Percentiles rank a stretch among this genome's conserved stretches.
Conservation (phyloP, 2,329 filamentous ascomycete genomes). For the Paecilomyces variotii region DNA sequence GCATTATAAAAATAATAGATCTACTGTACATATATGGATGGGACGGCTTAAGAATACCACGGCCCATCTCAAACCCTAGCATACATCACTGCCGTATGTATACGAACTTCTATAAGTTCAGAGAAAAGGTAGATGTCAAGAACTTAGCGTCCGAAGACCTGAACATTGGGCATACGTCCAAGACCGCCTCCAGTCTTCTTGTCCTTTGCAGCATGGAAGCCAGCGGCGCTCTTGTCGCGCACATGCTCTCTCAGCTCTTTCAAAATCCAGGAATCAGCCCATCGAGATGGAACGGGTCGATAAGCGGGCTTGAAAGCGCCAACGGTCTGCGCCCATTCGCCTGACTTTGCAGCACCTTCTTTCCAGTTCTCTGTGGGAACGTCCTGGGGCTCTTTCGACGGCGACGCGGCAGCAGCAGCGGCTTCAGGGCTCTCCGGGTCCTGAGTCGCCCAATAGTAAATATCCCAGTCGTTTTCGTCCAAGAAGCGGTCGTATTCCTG, state of each 20-base stretch:
- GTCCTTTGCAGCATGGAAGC: slow-evolving; percentile 31
- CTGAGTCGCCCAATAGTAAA: slow-evolving; percentile 99
- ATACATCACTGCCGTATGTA: neutral
- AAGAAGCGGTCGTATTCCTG: slow-evolving; percentile 84
- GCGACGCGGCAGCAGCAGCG: slow-evolving; percentile 22
- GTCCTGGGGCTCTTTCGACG: slow-evolving; percentile 24
- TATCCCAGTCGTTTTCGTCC: slow-evolving; percentile 99
- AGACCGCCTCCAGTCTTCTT: slow-evolving; percentile 33
- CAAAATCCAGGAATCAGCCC: slow-evolving; percentile 77
- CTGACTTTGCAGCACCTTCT: slow-evolving; percentile 47
- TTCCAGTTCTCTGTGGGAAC: slow-evolving; percentile 41
- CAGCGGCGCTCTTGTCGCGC: slow-evolving; percentile 53
- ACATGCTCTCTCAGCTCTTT: slow-evolving; percentile 73
- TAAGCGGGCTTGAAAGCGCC: slow-evolving; percentile 93
- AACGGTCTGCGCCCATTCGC: slow-evolving; percentile 95
- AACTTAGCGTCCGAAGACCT: slow-evolving; percentile 23
- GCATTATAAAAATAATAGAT: neutral
- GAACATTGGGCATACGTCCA: slow-evolving; percentile 42
- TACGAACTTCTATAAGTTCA: neutral
- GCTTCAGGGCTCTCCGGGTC: slow-evolving; percentile 51
- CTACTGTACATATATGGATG: slow-evolving; percentile 6
- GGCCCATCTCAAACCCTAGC: neutral
- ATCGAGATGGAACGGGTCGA: slow-evolving; percentile 76
- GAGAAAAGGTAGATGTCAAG: slow-evolving; percentile 14
- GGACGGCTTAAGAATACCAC: neutral